Evolutionary conservation across 305 asterid species (phyloP), one percentile per base, ranked within the genome.

Genomic region (Stenogyne calaminthoides): DNA sequence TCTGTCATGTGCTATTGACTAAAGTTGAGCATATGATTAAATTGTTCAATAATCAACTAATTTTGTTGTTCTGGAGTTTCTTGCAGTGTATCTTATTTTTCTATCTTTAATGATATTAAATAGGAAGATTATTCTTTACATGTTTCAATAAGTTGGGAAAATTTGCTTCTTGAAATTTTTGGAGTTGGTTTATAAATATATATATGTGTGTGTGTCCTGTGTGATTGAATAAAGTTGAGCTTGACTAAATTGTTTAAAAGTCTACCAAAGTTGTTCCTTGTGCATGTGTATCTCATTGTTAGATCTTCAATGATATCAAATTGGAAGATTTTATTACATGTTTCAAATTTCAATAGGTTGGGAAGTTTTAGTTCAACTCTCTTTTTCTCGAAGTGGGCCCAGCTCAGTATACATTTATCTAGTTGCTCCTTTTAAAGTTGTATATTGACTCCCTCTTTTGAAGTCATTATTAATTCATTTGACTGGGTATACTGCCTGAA

Each of bases 401-500:
- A 44, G 34, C 54, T 18, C 12, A 29, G 25, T 69, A 29, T 22
- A 22, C 25, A 42, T 36, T 60, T 40, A 40, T 63, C 55, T 25
- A 63, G 47, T 55, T n/a, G 62, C 34, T 56, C 58, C 16, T 15
- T 76, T 14, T 44, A 42, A 55, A 10, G 39, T 3, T 42, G 27
- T 19, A 2, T 57, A 39, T 65, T 51, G 66, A 67, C 73, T 22
- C 25, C 59, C 54, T 9, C 29, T 71, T 22, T 42, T 34, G 57
- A 67, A 67, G 64, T 78, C 70, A 9, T 55, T 69, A 3, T 69
- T 55, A 47, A 22, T 71, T 6, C 34, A 52, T 47, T 36, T 22
- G 22, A 55, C 61, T 49, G 83, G 29, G 34, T 29, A 22, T 74
- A 51, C 16, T 66, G 54, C 54, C 47, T 62, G 56, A 55, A 54